Conservation (phyloP, 495 filamentous ascomycete species). For the Daldinia childiae region DNA sequence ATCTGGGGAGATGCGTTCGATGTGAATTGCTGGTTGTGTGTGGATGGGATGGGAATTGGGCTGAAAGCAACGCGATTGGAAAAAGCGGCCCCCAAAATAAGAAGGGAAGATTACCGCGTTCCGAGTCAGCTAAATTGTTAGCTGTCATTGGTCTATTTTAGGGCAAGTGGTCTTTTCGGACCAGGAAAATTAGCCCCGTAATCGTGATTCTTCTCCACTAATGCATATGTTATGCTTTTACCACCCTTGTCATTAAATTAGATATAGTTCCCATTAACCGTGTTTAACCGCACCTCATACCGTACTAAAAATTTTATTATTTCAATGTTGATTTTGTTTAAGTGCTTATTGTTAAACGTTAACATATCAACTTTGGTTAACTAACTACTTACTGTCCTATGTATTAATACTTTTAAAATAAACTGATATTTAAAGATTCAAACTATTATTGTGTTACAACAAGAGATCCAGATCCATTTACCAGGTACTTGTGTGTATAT, state of each 20-base stretch:
- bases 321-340: neutral
- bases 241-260: neutral
- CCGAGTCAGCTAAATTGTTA: conserved; percentile 24
- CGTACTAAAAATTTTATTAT: neutral
- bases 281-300: neutral
- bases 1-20: conserved; percentile 40
- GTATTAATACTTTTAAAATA: no score
- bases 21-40: conserved; percentile 20
- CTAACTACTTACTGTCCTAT: no score
- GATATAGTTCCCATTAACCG: neutral
- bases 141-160: conserved; percentile 20
- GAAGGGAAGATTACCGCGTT: conserved; percentile 35
- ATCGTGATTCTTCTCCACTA: conserved; percentile 34
- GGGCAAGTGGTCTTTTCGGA: conserved; percentile 21
- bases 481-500: neutral
- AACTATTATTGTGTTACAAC: neutral
- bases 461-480: neutral
- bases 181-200: conserved; percentile 33
- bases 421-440: neutral
- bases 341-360: no score
- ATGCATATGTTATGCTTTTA: conserved; percentile 28
- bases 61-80: conserved; percentile 37
- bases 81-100: conserved; percentile 37
- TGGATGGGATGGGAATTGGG: conserved; percentile 30
- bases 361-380: no score